These are phyloP conservation scores for Ilyonectria mors-panacis DNA, from an alignment of 2,329 filamentous ascomycete species.

Conservation along the genomic window DNA sequence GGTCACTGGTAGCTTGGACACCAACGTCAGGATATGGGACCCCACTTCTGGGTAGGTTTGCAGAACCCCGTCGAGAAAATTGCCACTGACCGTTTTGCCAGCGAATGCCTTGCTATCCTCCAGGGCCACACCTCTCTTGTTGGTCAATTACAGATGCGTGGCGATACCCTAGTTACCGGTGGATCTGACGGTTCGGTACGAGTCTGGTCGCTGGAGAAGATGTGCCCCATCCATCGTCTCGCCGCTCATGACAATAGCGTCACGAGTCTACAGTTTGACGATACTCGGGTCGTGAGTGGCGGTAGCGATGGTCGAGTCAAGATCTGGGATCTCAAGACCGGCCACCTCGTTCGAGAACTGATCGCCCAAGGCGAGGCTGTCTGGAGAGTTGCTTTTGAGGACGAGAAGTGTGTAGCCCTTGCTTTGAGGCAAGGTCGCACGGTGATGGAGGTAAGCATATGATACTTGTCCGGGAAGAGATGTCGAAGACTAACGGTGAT, in stretches of 20 bases:
- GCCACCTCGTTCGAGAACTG: constrained; percentile 90
- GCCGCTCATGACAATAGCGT: constrained; percentile 99
- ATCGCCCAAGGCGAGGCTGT: constrained; percentile 94
- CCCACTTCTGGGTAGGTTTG: constrained; percentile 82
- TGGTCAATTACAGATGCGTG: constrained; percentile 95
- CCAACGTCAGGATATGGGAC: constrained; percentile 97
- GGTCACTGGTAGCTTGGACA: constrained; percentile 95
- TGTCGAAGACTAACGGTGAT: constrained; percentile 48
- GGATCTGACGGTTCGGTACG: constrained; percentile 96
- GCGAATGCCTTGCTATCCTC: constrained; percentile 88
- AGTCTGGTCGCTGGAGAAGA: constrained; percentile 94
- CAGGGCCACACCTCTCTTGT: constrained; percentile 98
- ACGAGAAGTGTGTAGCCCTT: constrained; percentile 97
- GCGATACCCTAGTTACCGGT: constrained; percentile 94
- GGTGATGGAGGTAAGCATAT: constrained; percentile 93
- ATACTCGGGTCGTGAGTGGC: constrained; percentile 93
- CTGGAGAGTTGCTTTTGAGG: constrained; percentile 98
- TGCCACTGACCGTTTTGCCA: constrained; percentile 55
- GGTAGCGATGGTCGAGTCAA: constrained; percentile 98
- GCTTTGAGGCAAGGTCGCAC: constrained; percentile 88
- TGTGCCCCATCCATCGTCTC: constrained; percentile 92
- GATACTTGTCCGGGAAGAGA: background rate
- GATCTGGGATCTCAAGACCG: constrained; percentile 96
- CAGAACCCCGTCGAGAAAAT: background rate
- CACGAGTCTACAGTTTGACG: constrained; percentile 97